A percentile compares a stretch with the other conserved stretches of the same genome.
phyloP scores from a whole-genome alignment of 192 early-diverging fungal species.

The Phycomyces blakesleeanus region DNA sequence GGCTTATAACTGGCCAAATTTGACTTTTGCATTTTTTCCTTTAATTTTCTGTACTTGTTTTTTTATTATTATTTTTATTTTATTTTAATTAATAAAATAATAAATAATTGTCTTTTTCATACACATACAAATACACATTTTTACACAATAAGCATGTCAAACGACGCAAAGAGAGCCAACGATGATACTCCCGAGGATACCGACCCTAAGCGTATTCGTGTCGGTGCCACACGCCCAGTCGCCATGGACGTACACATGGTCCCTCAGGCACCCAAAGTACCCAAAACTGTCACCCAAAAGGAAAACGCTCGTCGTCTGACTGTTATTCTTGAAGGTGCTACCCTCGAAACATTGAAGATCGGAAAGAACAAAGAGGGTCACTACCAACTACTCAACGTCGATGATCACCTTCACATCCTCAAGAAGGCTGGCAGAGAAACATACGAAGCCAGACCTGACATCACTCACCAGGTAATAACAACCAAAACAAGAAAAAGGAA shows the following conservation, averaged over 20 bases:
- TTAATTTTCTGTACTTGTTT: too few relatives aligned
- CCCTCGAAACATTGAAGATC: conserved; percentile 90
- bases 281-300: conserved; percentile 73
- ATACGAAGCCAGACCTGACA: conserved; percentile 86
- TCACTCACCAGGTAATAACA: conserved; percentile 81
- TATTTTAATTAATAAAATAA: too few relatives aligned
- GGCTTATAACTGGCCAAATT: too few relatives aligned
- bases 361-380: conserved; percentile 69
- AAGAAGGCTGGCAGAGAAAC: conserved; percentile 78
- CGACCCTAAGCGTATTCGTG: conserved; percentile 30
- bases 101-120: too few relatives aligned
- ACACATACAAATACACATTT: too few relatives aligned
- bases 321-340: conserved; percentile 88
- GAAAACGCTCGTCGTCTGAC: conserved; percentile 80
- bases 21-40: too few relatives aligned
- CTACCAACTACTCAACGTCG: conserved; percentile 93
- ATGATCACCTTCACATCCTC: conserved; percentile 90
- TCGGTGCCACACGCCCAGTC: conserved; percentile 21
- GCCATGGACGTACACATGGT: conserved; percentile 46
- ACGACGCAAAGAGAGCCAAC: too few relatives aligned
- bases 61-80: too few relatives aligned
- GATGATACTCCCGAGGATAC: too few relatives aligned
- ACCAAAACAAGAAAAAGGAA: not conserved
- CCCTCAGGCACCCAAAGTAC: conserved; percentile 70
- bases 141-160: too few relatives aligned